Percentiles rank a stretch among this genome's conserved stretches.
phyloP scores from a whole-genome alignment of 345 rosid species.

The Sonneratia caseolaris region DNA sequence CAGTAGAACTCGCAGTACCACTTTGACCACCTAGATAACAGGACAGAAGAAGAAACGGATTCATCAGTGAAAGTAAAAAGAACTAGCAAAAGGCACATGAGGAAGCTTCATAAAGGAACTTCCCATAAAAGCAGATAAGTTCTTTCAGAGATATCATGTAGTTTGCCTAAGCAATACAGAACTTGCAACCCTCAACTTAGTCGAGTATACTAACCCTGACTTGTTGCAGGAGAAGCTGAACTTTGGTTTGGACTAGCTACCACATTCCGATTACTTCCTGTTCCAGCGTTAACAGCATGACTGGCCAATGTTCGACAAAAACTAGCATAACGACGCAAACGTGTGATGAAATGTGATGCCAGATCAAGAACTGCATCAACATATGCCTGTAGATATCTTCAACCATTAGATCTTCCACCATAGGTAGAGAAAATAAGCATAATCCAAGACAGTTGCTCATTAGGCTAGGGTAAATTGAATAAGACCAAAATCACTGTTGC shows the following conservation, averaged over 20 bases:
- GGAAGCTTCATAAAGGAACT: not conserved
- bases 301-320: slow-evolving; percentile 97
- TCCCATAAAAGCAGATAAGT: not conserved
- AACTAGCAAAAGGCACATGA: not conserved
- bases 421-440: not conserved
- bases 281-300: slow-evolving; percentile 91
- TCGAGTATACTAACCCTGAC: slow-evolving; percentile 57
- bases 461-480: not conserved
- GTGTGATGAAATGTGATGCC: slow-evolving; percentile 97
- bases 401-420: slow-evolving; percentile 11
- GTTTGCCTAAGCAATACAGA: not conserved
- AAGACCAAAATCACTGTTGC: not conserved
- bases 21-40: slow-evolving; percentile 51
- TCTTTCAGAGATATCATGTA: not conserved
- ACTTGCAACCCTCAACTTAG: not conserved
- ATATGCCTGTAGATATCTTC: slow-evolving; percentile 56
- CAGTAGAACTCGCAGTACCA: slow-evolving; percentile 68
- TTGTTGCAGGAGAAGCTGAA: slow-evolving; percentile 59
- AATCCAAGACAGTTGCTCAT: not conserved
- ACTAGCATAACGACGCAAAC: slow-evolving; percentile 94
- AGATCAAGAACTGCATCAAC: slow-evolving; percentile 98
- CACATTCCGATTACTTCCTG: slow-evolving; percentile 76
- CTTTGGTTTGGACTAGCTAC: slow-evolving; percentile 85
- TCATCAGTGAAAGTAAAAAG: not conserved
- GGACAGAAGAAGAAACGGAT: slow-evolving; percentile 2